A percentile compares a stretch with the other conserved stretches of the same genome.
Conservation (phyloP, 2,329 filamentous ascomycete genomes). For the Hymenoscyphus repandus region DNA sequence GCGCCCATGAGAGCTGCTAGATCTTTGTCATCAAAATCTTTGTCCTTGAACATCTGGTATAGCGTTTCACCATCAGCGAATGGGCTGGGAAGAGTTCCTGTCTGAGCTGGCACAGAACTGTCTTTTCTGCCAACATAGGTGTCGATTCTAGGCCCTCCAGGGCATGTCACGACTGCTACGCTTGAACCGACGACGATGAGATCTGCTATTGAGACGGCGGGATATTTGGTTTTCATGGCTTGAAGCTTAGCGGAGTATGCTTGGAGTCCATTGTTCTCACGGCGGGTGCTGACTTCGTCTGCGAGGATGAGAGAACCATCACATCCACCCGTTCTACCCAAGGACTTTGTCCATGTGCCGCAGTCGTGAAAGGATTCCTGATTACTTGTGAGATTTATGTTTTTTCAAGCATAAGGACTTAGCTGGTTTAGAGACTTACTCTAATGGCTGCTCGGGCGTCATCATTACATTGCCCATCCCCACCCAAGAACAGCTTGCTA, state of each 20-base stretch:
- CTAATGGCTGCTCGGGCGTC: slow-evolving; percentile 17
- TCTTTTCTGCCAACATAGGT: slow-evolving; percentile 18
- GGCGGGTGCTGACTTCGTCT: slow-evolving; percentile 5
- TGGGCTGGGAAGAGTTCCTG: slow-evolving; percentile 8
- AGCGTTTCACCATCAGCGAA: slow-evolving; percentile 13
- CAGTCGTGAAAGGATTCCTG: slow-evolving; percentile 19
- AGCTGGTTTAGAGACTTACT: too few relatives aligned
- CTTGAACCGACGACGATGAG: slow-evolving; percentile 14
- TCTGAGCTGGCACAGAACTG: slow-evolving; percentile 1
- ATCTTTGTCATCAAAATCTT: slow-evolving; percentile 33
- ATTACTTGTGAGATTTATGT: too few relatives aligned
- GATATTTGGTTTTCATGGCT: slow-evolving; percentile 7
- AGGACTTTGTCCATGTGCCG: slow-evolving; percentile 11
- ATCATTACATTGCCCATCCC: slow-evolving; percentile 15
- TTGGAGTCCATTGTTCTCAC: slow-evolving; percentile 16
- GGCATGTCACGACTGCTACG: slow-evolving; percentile 15
- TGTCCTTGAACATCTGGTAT: slow-evolving; percentile 31
- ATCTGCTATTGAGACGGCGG: slow-evolving; percentile 10
- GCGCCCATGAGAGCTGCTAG: slow-evolving; percentile 36
- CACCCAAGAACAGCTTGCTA: background rate
- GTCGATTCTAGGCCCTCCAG: slow-evolving; percentile 9
- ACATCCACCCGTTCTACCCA: slow-evolving; percentile 15
- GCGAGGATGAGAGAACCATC: slow-evolving; percentile 16
- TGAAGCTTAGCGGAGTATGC: slow-evolving; percentile 8
- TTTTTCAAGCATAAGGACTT: too few relatives aligned